Percentiles rank a stretch among this genome's conserved stretches.
Conservation (phyloP, 2,329 filamentous ascomycete species). For the Tolypocladium nubicola region DNA sequence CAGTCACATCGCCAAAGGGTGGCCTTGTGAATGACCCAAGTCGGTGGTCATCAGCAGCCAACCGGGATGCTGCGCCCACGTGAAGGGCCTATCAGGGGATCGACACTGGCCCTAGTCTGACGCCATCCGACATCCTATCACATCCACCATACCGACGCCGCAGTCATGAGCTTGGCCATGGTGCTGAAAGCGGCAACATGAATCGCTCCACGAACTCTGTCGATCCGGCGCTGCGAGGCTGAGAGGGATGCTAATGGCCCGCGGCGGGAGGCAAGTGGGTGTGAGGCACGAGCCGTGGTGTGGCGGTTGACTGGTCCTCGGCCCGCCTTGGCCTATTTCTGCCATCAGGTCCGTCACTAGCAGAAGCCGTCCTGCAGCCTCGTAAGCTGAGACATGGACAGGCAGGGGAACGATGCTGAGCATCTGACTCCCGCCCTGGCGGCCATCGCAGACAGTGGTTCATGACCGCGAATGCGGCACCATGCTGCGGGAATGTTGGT, state of each 20-base stretch:
- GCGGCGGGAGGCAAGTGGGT: slow-evolving; percentile 3
- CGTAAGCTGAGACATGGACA: slow-evolving; percentile 17
- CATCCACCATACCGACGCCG: neutral
- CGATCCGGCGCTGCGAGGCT: neutral
- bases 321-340: neutral
- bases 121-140: neutral
- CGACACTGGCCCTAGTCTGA: neutral
- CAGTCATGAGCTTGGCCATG: neutral
- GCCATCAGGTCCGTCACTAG: neutral
- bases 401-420: neutral
- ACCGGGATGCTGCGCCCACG: slow-evolving; percentile 10
- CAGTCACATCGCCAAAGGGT: slow-evolving; percentile 4
- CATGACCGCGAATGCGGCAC: slow-evolving; percentile 1
- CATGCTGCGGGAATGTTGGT: slow-evolving; percentile 8
- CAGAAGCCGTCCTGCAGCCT: neutral
- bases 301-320: neutral
- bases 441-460: slow-evolving; percentile 1
- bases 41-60: slow-evolving; percentile 13
- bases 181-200: neutral
- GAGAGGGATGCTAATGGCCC: neutral
- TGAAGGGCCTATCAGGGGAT: slow-evolving; percentile 9
- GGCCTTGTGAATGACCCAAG: slow-evolving; percentile 13
- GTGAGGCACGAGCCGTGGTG: neutral
- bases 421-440: slow-evolving; percentile 9
- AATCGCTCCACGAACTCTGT: neutral